Evolutionary conservation across 2,329 filamentous ascomycete genomes (phyloP).

Genomic region (Sodiomyces alkalinus): DNA sequence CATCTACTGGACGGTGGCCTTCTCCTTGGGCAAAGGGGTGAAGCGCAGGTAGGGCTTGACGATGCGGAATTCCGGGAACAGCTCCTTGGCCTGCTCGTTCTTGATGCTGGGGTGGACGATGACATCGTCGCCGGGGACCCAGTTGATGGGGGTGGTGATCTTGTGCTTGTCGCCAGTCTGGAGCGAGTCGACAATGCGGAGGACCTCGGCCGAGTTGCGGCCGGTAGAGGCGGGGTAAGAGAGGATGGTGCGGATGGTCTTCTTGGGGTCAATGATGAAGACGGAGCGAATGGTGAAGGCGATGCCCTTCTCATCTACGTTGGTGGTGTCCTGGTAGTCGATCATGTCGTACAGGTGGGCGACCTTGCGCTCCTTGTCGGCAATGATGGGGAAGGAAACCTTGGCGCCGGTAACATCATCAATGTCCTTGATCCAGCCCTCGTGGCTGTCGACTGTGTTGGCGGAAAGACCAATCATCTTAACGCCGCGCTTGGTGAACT

Average conservation of each 20-base stretch:
- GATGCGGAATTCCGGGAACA: constrained; percentile 64
- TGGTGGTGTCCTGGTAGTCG: constrained; percentile 67
- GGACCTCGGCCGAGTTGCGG: constrained; percentile 65
- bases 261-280: constrained; percentile 86
- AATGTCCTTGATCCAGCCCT: constrained; percentile 83
- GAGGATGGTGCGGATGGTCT: constrained; percentile 86
- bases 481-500: constrained; percentile 74
- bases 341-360: constrained; percentile 71
- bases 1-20: constrained; percentile 18
- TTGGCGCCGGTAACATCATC: constrained; percentile 59
- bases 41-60: constrained; percentile 63
- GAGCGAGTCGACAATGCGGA: constrained; percentile 64
- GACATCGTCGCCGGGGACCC: constrained; percentile 77
- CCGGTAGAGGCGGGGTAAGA: constrained; percentile 86
- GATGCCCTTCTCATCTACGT: constrained; percentile 67
- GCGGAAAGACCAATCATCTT: constrained; percentile 86
- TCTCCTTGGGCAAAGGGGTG: constrained; percentile 47
- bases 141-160: constrained; percentile 81
- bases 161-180: constrained; percentile 80
- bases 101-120: constrained; percentile 76
- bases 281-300: constrained; percentile 91
- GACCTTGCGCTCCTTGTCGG: constrained; percentile 63
- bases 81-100: constrained; percentile 72
- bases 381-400: constrained; percentile 66
- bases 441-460: constrained; percentile 73